phyloP scores from a whole-genome alignment of 495 filamentous ascomycete species.

The Neurospora sp. region DNA sequence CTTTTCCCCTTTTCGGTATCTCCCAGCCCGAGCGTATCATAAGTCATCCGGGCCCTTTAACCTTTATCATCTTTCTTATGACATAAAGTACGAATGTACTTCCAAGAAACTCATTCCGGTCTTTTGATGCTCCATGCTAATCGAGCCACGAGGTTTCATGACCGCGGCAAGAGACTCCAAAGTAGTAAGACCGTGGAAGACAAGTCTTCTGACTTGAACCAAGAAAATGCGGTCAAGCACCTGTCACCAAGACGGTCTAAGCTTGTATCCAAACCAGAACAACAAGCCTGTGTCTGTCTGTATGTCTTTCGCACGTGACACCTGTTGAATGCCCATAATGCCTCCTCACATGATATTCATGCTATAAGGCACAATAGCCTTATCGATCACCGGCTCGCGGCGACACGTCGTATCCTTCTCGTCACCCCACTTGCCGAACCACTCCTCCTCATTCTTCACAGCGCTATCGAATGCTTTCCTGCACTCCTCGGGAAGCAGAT shows the following conservation, averaged over 20 bases:
- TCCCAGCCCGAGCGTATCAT: neutral
- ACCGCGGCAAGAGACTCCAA: no score
- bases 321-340: neutral
- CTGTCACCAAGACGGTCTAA: neutral
- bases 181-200: neutral
- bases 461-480: constrained; percentile 57
- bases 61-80: neutral
- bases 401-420: constrained; percentile 44
- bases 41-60: neutral
- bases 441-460: constrained; percentile 48
- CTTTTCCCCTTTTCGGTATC: neutral
- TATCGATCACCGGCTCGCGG: constrained; percentile 40
- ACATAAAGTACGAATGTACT: neutral
- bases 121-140: neutral
- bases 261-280: neutral
- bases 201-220: neutral
- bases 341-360: constrained; percentile 9
- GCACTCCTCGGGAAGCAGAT: constrained; percentile 61
- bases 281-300: neutral
- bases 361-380: constrained; percentile 43
- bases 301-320: neutral
- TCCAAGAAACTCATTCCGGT: neutral
- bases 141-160: neutral
- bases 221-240: neutral
- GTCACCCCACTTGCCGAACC: constrained; percentile 62